Base-by-base conservation (phyloP, 805 yeast genomes). In the Ogataea neopini region DNA sequence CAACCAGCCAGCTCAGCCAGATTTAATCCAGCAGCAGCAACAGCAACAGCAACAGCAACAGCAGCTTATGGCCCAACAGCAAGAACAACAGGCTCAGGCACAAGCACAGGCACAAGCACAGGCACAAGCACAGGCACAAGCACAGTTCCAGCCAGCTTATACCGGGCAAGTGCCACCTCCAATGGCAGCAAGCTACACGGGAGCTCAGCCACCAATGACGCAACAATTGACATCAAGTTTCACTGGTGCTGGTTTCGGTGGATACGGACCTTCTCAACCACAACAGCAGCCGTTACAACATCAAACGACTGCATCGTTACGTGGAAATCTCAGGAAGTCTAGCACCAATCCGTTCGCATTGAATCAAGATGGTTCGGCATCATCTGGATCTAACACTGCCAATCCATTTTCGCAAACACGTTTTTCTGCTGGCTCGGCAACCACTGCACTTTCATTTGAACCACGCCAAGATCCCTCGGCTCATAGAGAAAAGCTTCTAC, bases 181-280 rank as follows among this genome's bases (percentile, higher is more conserved):
- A 23, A 46, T 47, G 36, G 55, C 53, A 22, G 48, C 56, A 11
- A 40, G 42, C 34, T 50, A 49, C 17, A 46, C 56, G 17, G 47
- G 49, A 8, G 38, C 41, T 30, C 45, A 40, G 34, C 50, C 47
- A 33, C 56, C 50, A 34, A 22, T 52, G 40, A 42, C 51, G 33
- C 48, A 33, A 20, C 53, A 45, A 39, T 44, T 48, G 39, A 45
- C 45, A 2, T 50, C 48, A 20, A 45, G 44, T 7, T 49, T 33
- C 51, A 80, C 84, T 5, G 85, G 84, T 11, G 74, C 74, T 29
- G 86, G 86, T 0, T 80, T 81, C 62, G 85, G 85, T 10, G 82
- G 81, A 1, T 76, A 73, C 56, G 70, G 53, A 7, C 45, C 56
- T 13, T 59, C 62, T 8, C 56, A 48, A 15, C 32, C 32, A 11